Conservation (phyloP, 2,329 filamentous ascomycete species). For the Pyricularia sp. region DNA sequence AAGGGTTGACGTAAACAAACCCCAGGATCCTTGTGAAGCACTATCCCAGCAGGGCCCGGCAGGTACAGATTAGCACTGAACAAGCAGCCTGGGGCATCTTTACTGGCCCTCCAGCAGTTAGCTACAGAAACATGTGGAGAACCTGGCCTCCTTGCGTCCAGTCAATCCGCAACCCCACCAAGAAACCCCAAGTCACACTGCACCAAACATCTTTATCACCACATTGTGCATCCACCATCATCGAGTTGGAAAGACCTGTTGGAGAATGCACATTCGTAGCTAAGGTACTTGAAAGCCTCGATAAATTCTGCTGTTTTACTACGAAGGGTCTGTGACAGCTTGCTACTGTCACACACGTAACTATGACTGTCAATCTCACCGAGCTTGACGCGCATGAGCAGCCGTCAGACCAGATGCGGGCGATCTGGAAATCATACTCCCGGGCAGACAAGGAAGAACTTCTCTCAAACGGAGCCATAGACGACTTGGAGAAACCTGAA, state of each 20-base stretch:
- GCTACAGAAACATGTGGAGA: background rate
- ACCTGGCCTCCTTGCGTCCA: background rate
- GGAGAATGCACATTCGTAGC: background rate
- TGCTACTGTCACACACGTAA: background rate
- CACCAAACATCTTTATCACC: background rate
- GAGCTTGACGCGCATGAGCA: conserved; percentile 68
- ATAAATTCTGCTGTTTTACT: background rate
- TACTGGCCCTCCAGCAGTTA: background rate
- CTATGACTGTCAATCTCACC: conserved; percentile 32
- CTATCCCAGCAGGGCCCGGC: background rate
- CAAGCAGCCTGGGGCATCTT: background rate
- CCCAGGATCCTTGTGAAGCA: background rate
- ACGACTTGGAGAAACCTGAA: conserved; percentile 35
- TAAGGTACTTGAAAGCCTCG: background rate
- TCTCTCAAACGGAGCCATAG: conserved; percentile 43
- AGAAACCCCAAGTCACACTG: background rate
- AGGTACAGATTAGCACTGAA: background rate
- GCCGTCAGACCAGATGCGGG: conserved; percentile 60
- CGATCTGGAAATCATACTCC: conserved; percentile 67
- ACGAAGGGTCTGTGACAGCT: background rate
- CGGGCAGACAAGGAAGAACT: conserved; percentile 46
- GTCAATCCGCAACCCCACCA: background rate
- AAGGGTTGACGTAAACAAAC: background rate
- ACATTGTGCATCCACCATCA: background rate
- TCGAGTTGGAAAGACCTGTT: background rate